These are phyloP conservation scores for Clavulina sp. DNA, from an alignment of 768 basidiomycete genomes.

Conservation along the genomic window DNA sequence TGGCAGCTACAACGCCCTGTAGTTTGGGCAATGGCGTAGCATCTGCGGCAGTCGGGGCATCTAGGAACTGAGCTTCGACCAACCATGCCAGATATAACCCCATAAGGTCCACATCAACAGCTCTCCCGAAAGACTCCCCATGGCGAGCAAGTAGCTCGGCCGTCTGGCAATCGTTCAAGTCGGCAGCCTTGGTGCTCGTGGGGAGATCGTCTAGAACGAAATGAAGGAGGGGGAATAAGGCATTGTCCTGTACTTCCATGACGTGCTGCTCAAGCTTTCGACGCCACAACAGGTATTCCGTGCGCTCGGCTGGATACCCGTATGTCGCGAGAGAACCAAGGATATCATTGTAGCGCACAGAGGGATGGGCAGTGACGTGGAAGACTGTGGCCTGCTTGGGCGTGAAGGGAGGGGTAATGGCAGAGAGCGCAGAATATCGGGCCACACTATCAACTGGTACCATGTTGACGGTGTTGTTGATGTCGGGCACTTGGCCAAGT, in stretches of 20 bases:
- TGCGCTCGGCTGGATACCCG: constrained; percentile 60
- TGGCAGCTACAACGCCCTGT: constrained; percentile 24
- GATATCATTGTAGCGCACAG: constrained; percentile 78
- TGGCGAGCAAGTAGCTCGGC: constrained; percentile 36
- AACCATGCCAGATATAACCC: constrained; percentile 89
- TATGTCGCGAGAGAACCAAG: constrained; percentile 55
- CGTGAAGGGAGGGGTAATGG: constrained; percentile 34
- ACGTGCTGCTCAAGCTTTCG: constrained; percentile 88
- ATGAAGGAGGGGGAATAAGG: constrained; percentile 89
- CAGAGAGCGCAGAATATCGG: constrained; percentile 55
- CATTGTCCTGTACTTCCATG: constrained; percentile 87
- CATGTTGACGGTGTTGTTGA: constrained; percentile 97
- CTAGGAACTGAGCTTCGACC: constrained; percentile 64
- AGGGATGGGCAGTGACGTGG: constrained; percentile 74
- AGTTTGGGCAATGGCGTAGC: constrained; percentile 25
- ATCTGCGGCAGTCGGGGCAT: constrained; percentile 26
- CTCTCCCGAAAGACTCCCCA: constrained; percentile 21
- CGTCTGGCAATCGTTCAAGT: constrained; percentile 77
- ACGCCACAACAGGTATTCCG: constrained; percentile 87
- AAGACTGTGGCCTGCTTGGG: constrained; percentile 22
- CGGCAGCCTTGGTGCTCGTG: constrained; percentile 86
- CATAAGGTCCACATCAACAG: constrained; percentile 61
- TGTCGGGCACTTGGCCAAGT: constrained; percentile 89
- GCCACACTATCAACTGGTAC: constrained; percentile 96
- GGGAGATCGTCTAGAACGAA: constrained; percentile 96